Conservation (phyloP, 176 grass and related monocot genomes). For the Zea mays region Zm-B73-REFERENCE-NAM-5.0 NC_050103.1:150009501-150010000, state of each 20-base stretch:
- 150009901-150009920: not conserved
- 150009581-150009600: no score
- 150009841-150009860: not conserved
- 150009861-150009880: not conserved
- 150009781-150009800: not conserved
- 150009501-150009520: not conserved
- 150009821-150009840: not conserved
- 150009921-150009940: not conserved
- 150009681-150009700: no score
- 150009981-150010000: not conserved
- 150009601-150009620: no score
- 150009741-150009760: not conserved
- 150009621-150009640: no score
- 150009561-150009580: not conserved
- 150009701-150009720: no score
- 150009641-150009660: no score
- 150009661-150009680: no score
- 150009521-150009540: not conserved
- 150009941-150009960: not conserved
- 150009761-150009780: not conserved
- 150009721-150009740: no score
- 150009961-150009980: not conserved
- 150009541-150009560: conserved; percentile 12
- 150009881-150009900: not conserved
- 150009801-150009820: not conserved